Conservation (phyloP, 352 stramenopile species). For the Phytophthora hybrid region DNA sequence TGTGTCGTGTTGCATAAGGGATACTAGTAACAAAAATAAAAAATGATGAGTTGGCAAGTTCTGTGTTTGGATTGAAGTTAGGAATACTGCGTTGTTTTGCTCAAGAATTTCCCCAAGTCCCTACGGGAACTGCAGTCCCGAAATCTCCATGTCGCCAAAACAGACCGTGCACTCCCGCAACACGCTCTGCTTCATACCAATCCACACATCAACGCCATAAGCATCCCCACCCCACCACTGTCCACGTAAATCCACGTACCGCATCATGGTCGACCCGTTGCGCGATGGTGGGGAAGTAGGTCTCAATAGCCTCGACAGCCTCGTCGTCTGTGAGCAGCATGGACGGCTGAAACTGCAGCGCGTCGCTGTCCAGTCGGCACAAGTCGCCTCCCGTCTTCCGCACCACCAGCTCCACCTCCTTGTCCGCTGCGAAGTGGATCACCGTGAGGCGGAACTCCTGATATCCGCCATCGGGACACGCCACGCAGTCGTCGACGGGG, state of each 20-base stretch:
- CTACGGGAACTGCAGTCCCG: too few relatives aligned
- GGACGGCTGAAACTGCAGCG: slow-evolving; percentile 49
- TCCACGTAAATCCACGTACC: background rate
- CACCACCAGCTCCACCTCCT: slow-evolving; percentile 50
- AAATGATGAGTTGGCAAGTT: too few relatives aligned
- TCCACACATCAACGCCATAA: too few relatives aligned
- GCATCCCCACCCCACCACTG: too few relatives aligned
- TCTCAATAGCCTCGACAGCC: background rate
- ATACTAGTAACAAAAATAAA: too few relatives aligned
- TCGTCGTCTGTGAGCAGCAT: slow-evolving; percentile 27
- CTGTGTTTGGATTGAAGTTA: too few relatives aligned
- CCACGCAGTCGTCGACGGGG: slow-evolving; percentile 69
- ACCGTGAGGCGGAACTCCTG: slow-evolving; percentile 69
- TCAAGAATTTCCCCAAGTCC: too few relatives aligned
- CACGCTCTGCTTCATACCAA: too few relatives aligned
- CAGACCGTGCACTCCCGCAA: too few relatives aligned
- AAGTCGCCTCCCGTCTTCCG: slow-evolving; percentile 71
- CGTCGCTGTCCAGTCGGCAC: slow-evolving; percentile 59
- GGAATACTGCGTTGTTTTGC: too few relatives aligned
- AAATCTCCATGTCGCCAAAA: too few relatives aligned
- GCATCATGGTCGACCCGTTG: background rate
- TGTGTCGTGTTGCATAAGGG: too few relatives aligned
- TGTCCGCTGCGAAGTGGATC: slow-evolving; percentile 50
- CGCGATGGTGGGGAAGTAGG: background rate
- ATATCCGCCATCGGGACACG: slow-evolving; percentile 74